Conservation (phyloP, 768 basidiomycete species). For the Daedaleopsis nitida region DNA sequence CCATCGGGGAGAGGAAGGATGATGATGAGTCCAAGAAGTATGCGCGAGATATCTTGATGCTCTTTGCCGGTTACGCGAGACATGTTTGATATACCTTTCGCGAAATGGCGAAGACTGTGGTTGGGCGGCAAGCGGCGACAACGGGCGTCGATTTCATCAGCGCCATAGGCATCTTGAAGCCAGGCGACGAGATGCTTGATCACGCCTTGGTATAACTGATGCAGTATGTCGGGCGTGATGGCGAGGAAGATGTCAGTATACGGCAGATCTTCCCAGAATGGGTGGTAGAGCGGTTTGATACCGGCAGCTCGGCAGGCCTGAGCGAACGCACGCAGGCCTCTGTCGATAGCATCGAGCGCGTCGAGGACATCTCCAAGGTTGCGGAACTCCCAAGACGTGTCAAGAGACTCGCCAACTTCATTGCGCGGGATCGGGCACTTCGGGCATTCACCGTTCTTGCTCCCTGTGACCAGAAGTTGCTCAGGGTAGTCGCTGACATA, state of each 20-base stretch:
- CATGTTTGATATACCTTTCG: slow-evolving; percentile 23
- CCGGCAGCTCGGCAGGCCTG: slow-evolving; percentile 17
- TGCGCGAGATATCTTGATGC: slow-evolving; percentile 25
- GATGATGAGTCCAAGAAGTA: slow-evolving; percentile 24
- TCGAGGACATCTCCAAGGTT: slow-evolving; percentile 10
- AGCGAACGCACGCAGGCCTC: slow-evolving; percentile 3
- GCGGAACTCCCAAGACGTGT: not conserved
- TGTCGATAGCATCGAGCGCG: slow-evolving; percentile 7
- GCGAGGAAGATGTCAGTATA: slow-evolving; percentile 26
- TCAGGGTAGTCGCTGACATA: slow-evolving; percentile 30
- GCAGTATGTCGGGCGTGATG: slow-evolving; percentile 33
- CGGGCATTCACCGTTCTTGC: slow-evolving; percentile 25
- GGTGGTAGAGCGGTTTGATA: slow-evolving; percentile 26
- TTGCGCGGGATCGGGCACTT: slow-evolving; percentile 12
- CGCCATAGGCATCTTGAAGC: slow-evolving; percentile 18
- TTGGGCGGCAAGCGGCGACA: slow-evolving; percentile 25
- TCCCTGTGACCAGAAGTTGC: slow-evolving; percentile 24
- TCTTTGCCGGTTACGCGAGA: slow-evolving; percentile 26
- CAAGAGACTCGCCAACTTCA: slow-evolving; percentile 10
- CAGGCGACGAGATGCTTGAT: slow-evolving; percentile 32
- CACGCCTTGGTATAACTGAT: slow-evolving; percentile 33
- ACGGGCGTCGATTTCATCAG: slow-evolving; percentile 22
- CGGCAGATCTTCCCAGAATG: slow-evolving; percentile 30
- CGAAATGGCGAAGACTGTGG: slow-evolving; percentile 24
- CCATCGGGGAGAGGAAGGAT: slow-evolving; percentile 17